phyloP scores from a whole-genome alignment of 108 stramenopile species.

The Conticribra weissflogii region DNA sequence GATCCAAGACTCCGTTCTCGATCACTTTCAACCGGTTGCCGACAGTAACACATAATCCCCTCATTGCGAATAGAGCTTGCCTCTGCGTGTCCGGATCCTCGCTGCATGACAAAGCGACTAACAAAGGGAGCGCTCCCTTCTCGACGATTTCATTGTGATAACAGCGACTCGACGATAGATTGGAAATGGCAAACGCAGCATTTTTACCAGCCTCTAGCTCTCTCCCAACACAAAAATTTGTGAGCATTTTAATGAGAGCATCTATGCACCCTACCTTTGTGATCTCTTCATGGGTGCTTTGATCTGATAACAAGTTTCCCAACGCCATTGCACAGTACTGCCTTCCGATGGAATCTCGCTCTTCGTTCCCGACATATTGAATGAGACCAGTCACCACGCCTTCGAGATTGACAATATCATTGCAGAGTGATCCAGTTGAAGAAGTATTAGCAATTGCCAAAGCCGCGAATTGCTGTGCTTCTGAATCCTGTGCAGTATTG shows the following conservation, averaged over 20 bases:
- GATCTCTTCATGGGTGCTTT: slow-evolving; percentile 77
- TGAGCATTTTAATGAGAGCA: slow-evolving; percentile 69
- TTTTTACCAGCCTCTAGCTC: slow-evolving; percentile 66
- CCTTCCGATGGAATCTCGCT: slow-evolving; percentile 57
- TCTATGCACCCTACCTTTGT: slow-evolving; percentile 58
- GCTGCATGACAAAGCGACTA: slow-evolving; percentile 79
- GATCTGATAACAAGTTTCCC: slow-evolving; percentile 83
- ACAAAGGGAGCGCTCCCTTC: slow-evolving; percentile 71
- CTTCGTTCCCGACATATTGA: slow-evolving; percentile 50
- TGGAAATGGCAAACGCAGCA: slow-evolving; percentile 79
- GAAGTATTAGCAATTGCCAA: slow-evolving; percentile 84
- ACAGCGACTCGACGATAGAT: slow-evolving; percentile 73
- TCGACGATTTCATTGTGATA: slow-evolving; percentile 71
- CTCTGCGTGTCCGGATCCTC: slow-evolving; percentile 81
- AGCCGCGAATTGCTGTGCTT: slow-evolving; percentile 86
- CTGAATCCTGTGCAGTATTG: slow-evolving; percentile 59
- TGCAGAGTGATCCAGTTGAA: slow-evolving; percentile 66
- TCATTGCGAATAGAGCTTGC: slow-evolving; percentile 73
- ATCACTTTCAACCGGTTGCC: slow-evolving; percentile 63
- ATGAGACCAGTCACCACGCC: slow-evolving; percentile 51
- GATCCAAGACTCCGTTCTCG: slow-evolving; percentile 79
- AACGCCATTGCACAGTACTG: slow-evolving; percentile 86
- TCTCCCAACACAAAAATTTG: slow-evolving; percentile 54
- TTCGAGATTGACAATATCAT: slow-evolving; percentile 49
- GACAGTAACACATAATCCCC: slow-evolving; percentile 73